These are phyloP conservation scores for Colletotrichum gloeosporioides DNA, from an alignment of 2,329 filamentous ascomycete species.

Conservation along the genomic window DNA sequence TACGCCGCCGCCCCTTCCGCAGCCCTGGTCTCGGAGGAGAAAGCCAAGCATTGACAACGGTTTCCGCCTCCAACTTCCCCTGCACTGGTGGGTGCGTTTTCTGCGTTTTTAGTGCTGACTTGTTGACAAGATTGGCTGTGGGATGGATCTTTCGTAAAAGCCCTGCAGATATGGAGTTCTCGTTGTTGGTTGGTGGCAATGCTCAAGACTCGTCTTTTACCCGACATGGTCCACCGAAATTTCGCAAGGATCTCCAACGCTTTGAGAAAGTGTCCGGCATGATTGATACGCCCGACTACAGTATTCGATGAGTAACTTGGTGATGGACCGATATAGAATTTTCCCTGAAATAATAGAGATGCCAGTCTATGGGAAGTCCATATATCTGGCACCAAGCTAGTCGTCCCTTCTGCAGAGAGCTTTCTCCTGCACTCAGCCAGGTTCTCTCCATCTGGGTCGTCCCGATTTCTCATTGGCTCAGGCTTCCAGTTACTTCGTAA, in stretches of 20 bases:
- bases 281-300: background rate
- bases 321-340: background rate
- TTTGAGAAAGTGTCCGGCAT: background rate
- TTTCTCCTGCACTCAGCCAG: background rate
- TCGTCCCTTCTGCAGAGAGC: background rate
- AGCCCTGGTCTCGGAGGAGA: background rate
- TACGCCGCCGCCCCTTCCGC: background rate
- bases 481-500: background rate
- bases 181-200: background rate
- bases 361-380: background rate
- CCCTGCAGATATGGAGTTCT: background rate
- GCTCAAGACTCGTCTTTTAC: background rate
- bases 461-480: conserved; percentile 26
- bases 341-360: background rate
- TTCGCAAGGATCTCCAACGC: background rate
- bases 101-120: background rate
- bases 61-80: background rate
- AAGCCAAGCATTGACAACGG: background rate
- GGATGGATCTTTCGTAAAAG: background rate
- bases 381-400: background rate
- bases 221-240: background rate
- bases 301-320: background rate
- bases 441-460: conserved; percentile 37
- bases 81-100: background rate
- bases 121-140: background rate